phyloP scores from a whole-genome alignment of 2,329 filamentous ascomycete genomes.

The Amauroascus verrucosus region DNA sequence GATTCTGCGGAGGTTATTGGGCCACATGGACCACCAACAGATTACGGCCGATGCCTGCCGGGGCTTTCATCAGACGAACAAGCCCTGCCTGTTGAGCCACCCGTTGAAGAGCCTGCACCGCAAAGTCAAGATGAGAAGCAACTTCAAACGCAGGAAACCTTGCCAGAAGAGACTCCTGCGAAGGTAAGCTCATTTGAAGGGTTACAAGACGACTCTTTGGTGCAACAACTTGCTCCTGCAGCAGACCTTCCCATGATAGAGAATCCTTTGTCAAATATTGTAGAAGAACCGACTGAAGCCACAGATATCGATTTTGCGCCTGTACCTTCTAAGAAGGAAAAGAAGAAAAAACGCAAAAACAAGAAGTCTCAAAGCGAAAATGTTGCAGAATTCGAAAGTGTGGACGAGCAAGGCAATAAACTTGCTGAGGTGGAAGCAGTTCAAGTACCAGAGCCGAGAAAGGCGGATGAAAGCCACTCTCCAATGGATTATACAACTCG shows the following conservation, averaged over 20 bases:
- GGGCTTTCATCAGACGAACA: background rate
- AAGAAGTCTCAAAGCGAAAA: background rate
- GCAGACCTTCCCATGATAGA: background rate
- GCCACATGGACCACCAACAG: too few relatives aligned
- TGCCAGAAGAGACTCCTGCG: background rate
- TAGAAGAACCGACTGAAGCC: background rate
- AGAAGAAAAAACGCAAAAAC: slow-evolving; percentile 7
- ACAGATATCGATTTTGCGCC: background rate
- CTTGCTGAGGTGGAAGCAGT: background rate
- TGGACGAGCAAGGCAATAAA: background rate
- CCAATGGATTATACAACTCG: background rate
- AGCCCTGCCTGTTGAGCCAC: background rate
- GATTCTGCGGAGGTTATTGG: too few relatives aligned
- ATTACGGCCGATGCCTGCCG: too few relatives aligned
- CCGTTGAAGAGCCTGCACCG: too few relatives aligned
- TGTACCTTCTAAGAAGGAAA: slow-evolving; percentile 5
- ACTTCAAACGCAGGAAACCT: background rate
- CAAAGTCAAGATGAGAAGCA: too few relatives aligned
- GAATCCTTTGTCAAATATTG: background rate
- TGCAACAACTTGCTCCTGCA: background rate
- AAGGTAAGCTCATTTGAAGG: too few relatives aligned
- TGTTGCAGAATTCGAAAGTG: background rate
- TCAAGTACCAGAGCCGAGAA: background rate
- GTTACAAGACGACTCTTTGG: background rate
- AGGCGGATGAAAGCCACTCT: background rate